phyloP scores from a whole-genome alignment of 257 asterid species.

The Solanum lignicaule region DNA sequence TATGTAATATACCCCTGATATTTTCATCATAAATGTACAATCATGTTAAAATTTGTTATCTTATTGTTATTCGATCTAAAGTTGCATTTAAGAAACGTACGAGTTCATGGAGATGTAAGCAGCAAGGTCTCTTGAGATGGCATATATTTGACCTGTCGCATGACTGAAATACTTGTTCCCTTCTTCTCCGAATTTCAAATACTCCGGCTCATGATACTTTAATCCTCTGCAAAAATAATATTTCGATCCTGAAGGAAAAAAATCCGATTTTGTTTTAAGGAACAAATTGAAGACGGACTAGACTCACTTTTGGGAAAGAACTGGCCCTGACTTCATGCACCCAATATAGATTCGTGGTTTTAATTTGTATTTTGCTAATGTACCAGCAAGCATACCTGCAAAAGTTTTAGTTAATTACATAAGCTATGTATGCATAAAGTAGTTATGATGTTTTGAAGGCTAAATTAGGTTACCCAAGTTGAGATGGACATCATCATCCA shows the following conservation, averaged over 20 bases:
- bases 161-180: neutral
- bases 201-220: slow-evolving; percentile 76
- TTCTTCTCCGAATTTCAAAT: slow-evolving; percentile 58
- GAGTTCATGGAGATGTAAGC: slow-evolving; percentile 55
- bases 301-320: slow-evolving; percentile 19
- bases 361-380: slow-evolving; percentile 24
- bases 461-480: slow-evolving; percentile 7
- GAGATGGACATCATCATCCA: slow-evolving; percentile 80
- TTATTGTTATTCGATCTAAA: neutral
- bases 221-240: slow-evolving; percentile 32
- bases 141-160: neutral
- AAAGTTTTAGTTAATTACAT: neutral
- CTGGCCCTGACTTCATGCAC: neutral
- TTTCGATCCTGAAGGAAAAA: neutral
- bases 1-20: slow-evolving; percentile 48
- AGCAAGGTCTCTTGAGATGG: slow-evolving; percentile 12
- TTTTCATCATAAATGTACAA: neutral
- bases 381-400: slow-evolving; percentile 38
- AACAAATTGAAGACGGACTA: neutral
- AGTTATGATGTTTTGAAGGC: neutral
- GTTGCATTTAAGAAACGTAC: slow-evolving; percentile 22
- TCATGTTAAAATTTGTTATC: neutral
- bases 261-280: neutral
- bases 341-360: slow-evolving; percentile 6
- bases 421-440: neutral